Evolutionary conservation across 768 basidiomycete species (phyloP), one percentile per base, ranked within the genome.

Genomic region (Mycena haematopus): DNA sequence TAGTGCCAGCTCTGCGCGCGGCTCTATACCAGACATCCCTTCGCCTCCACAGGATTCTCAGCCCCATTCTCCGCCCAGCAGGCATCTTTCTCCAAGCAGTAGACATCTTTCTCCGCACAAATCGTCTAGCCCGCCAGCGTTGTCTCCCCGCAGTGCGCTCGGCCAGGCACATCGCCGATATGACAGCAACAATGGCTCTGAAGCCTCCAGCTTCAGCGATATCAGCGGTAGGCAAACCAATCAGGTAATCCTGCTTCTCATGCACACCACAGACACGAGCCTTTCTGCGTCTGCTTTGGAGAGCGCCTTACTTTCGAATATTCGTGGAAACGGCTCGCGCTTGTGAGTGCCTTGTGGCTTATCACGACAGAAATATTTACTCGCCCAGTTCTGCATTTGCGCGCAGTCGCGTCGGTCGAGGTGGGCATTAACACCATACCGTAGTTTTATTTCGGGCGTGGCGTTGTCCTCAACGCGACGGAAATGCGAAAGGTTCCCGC

Each of bases 141-240:
- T 87, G 1, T 86, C 87, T 3, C 79, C 82, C 3, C 78, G 86
- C 3, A 85, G 79, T 56, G 85, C 82, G 17, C 74, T 82, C n/a
- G 79, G 84, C 10, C 81, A 82, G 60, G 74, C 77, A 9, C 81
- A 84, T 61, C 74, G 78, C 55, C 79, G 82, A 21, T 80, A 85
- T 68, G 77, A 81, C 46, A 90, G 89, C 67, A 85, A 79, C 65
- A 83, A 89, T 52, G 86, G 86, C 3, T 93, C 91, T 24, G 86
- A 88, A 45, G 85, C 91, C 0, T 93, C 92, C 7, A 84, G 93
- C 73, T 93, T 94, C 69, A 94, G 92, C 70, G 93, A 95, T 70
- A 70, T 94, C 46, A 95, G 93, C 69, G 92, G 93, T 92, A 69
- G 70, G 29, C 22, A 17, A 54, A 17, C 13, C 13, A 24, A 6